A percentile compares a stretch with the other conserved stretches of the same genome.
These are phyloP conservation scores for Trichophyton simii DNA, from an alignment of 2,329 filamentous ascomycete genomes.

Conservation along the genomic window DNA sequence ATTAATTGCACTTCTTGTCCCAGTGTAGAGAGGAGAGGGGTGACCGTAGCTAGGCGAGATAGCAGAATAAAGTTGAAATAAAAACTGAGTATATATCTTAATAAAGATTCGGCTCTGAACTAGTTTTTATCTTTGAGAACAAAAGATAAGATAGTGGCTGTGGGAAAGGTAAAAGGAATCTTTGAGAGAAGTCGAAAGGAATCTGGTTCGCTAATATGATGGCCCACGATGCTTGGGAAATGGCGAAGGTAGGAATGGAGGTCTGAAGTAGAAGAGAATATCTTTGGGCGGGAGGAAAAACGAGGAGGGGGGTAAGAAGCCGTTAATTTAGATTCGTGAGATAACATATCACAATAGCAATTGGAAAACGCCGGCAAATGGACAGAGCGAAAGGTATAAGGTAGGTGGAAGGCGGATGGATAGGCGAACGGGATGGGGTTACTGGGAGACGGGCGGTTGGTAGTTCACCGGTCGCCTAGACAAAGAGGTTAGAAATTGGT, in stretches of 20 bases:
- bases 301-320: neutral
- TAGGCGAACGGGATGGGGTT: neutral
- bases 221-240: neutral
- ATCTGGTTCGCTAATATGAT: neutral
- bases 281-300: neutral
- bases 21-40: neutral
- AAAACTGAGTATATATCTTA: neutral
- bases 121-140: neutral
- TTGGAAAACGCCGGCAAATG: slow-evolving; percentile 9
- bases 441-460: slow-evolving; percentile 47
- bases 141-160: neutral
- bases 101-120: neutral
- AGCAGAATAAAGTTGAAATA: neutral
- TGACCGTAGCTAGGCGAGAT: neutral
- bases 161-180: neutral
- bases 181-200: neutral
- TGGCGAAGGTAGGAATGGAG: neutral
- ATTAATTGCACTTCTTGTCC: neutral
- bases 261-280: too few species aligned
- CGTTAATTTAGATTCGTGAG: slow-evolving; percentile 2
- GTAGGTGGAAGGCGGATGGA: neutral
- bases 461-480: slow-evolving; percentile 71
- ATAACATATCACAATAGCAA: neutral
- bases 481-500: slow-evolving; percentile 14
- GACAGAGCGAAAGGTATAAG: neutral